Conservation (phyloP, 2,329 filamentous ascomycete genomes). For the Cladophialophora yegresii region DNA sequence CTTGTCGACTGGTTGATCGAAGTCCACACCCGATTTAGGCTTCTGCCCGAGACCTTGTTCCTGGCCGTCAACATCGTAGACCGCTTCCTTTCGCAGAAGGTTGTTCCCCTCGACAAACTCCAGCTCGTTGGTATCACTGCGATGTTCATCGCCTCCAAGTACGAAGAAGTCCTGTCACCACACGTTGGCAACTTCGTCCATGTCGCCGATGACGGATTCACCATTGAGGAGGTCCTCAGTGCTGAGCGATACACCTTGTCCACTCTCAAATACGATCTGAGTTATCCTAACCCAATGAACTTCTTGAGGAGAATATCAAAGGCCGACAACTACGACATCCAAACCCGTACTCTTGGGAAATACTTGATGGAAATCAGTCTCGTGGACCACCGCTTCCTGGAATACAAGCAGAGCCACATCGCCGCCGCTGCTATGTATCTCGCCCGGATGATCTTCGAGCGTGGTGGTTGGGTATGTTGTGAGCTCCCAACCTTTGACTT, state of each 20-base stretch:
- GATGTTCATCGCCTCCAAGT: slow-evolving; percentile 99
- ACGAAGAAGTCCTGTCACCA: slow-evolving; percentile 95
- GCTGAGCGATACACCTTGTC: slow-evolving; percentile 94
- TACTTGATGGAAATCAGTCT: slow-evolving; percentile 97
- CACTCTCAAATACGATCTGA: slow-evolving; percentile 92
- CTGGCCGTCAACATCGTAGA: slow-evolving; percentile 98
- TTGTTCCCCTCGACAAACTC: slow-evolving; percentile 92
- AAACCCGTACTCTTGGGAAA: slow-evolving; percentile 94
- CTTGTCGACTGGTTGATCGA: slow-evolving; percentile 98
- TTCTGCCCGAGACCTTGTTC: slow-evolving; percentile 94
- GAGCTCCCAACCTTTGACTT: not conserved
- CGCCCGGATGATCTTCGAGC: slow-evolving; percentile 83
- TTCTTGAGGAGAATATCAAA: slow-evolving; percentile 98
- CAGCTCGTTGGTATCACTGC: slow-evolving; percentile 96
- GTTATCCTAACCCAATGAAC: slow-evolving; percentile 99
- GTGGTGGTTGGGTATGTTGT: slow-evolving; percentile 79
- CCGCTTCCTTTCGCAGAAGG: slow-evolving; percentile 91
- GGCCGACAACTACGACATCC: slow-evolving; percentile 98
- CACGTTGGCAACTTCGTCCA: slow-evolving; percentile 97
- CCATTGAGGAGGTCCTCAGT: slow-evolving; percentile 89
- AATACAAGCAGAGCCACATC: slow-evolving; percentile 83
- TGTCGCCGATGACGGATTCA: slow-evolving; percentile 95
- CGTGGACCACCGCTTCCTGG: slow-evolving; percentile 90
- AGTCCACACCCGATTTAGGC: slow-evolving; percentile 93
- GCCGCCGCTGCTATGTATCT: slow-evolving; percentile 95